Evolutionary conservation across 768 basidiomycete species (phyloP), one percentile per base, ranked within the genome.

Genomic region (Cyathus striatus): DNA sequence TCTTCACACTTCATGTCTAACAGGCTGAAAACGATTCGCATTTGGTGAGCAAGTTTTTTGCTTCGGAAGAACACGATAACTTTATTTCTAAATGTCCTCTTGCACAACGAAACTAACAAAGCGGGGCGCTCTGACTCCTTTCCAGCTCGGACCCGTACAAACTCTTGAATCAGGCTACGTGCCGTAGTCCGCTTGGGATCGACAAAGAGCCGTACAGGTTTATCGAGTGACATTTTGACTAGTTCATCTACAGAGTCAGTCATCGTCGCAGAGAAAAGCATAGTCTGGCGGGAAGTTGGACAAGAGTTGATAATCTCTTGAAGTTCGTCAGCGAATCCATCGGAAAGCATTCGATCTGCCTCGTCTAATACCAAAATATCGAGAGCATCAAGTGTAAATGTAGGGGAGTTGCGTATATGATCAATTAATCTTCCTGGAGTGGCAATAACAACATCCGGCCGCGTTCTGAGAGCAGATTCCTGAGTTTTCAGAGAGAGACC

Each of bases 241-340:
- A 99, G 77, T 56, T 93, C 86, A 53, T 96, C 90, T 6, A 98
- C 87, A 1, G 88, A 86, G 62, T 99, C 96, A 3, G 94, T 97
- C 88, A 98, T 98, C 1, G 96, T 99, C 2, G 96, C 96, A 1
- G 93, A 96, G 65, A 99, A 99, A 26, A 99, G 74, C 92, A 99
- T 95, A 3, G 96, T 98, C 60, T 98, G 96, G 26, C 96, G 79
- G 20, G 86, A 86, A 17, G 64, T 63, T 2, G 93, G 93, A 58
- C 93, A 96, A 14, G 88, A 78, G 54, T 83, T 85, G 65, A 98
- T 83, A 53, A 99, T 96, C 64, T 99, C 96, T 14, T 79, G 70
- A 24, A 99, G 72, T 61, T 98, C 96, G 60, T 94, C 96, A 5
- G 86, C 81, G 66, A 98, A 99, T 21, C 94, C 96, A 61, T 93